Evolutionary conservation across 1,284 basidiomycete species (phyloP), one percentile per base, ranked within the genome.

Genomic region (Rhodotorula glutinis): DNA sequence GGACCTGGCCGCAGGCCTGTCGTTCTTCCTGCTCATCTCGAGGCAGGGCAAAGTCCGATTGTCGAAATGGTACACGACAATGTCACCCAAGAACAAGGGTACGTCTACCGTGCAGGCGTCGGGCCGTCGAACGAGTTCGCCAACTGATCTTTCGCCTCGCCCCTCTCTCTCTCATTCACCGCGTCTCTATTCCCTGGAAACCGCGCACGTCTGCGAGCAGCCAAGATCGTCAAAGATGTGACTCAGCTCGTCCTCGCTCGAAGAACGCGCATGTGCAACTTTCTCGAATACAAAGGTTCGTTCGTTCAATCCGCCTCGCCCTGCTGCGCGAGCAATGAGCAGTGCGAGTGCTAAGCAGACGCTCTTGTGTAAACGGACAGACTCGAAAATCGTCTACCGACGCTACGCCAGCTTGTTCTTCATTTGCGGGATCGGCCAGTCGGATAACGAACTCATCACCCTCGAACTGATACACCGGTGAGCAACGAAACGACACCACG

Each of bases 281-380:
- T 99, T 78, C 81, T 99, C 60, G 96, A 99, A 79, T 98, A 98
- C 84, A 98, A 98, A 82, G 94, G 94, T 92, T n/a, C n/a, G n/a
- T n/a, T n/a, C n/a, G n/a, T n/a, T n/a, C n/a, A n/a, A n/a, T n/a
- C n/a, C n/a, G n/a, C n/a, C n/a, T n/a, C n/a, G n/a, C n/a, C n/a
- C n/a, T n/a, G n/a, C n/a, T n/a, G n/a, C n/a, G n/a, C n/a, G n/a
- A n/a, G n/a, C n/a, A n/a, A n/a, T n/a, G n/a, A n/a, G n/a, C n/a
- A n/a, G n/a, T n/a, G n/a, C n/a, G n/a, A n/a, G n/a, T n/a, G n/a
- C n/a, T n/a, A n/a, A n/a, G n/a, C n/a, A n/a, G n/a, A n/a, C n/a
- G n/a, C n/a, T n/a, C n/a, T n/a, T n/a, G n/a, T n/a, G n/a, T n/a
- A n/a, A n/a, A n/a, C n/a, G n/a, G n/a, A n/a, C 59, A 66, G 77